Evolutionary conservation across 306 rosid genomes (phyloP).

Genomic region (Datisca glomerata): DNA sequence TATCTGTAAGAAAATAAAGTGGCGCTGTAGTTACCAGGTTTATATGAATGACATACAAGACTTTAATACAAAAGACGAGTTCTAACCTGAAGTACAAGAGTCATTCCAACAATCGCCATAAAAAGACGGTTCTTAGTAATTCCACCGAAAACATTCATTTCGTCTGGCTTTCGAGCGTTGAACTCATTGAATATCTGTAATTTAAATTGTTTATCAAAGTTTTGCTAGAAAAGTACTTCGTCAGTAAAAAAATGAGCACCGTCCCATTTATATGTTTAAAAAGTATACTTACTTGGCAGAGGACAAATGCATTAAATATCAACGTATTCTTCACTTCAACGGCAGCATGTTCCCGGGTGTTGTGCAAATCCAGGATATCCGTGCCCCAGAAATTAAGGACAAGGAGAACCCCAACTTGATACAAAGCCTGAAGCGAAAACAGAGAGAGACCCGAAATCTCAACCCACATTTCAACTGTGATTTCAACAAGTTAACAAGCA

Average conservation of each 20-base stretch:
- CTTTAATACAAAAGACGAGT: not conserved
- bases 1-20: slow-evolving; percentile 39
- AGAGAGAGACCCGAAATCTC: too few relatives aligned
- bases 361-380: slow-evolving; percentile 34
- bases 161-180: slow-evolving; percentile 90
- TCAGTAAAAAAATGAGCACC: not conserved
- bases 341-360: slow-evolving; percentile 15
- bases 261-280: not conserved
- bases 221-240: not conserved
- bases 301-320: slow-evolving; percentile 85
- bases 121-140: slow-evolving; percentile 67
- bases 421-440: slow-evolving; percentile 49
- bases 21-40: not conserved
- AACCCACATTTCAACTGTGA: not conserved
- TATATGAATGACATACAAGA: slow-evolving; percentile 1
- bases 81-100: slow-evolving; percentile 70
- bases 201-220: not conserved
- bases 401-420: slow-evolving; percentile 73
- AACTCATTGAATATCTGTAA: slow-evolving; percentile 82
- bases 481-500: not conserved
- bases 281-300: slow-evolving; percentile 62
- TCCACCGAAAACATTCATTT: slow-evolving; percentile 66
- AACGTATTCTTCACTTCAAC: slow-evolving; percentile 57
- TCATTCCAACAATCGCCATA: slow-evolving; percentile 54
- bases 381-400: slow-evolving; percentile 56